Evolutionary conservation across 495 filamentous ascomycete genomes (phyloP), one percentile per base, ranked within the genome.

Genomic region (Penicillium daleae): DNA sequence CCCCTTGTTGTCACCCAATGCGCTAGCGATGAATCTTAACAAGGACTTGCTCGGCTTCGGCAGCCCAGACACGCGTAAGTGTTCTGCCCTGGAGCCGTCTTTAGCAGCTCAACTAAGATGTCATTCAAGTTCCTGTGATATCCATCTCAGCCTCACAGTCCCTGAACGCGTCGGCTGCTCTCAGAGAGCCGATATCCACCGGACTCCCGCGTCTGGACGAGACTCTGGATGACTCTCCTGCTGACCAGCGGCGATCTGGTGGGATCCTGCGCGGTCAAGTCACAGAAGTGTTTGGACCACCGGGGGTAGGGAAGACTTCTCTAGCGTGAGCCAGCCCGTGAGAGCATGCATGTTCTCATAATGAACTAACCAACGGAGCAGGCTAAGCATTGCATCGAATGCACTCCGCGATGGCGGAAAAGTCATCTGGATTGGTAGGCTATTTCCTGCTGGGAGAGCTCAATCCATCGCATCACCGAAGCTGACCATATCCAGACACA

Each of bases 81-180:
- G 9, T 27, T 19, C 46, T 7, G 12, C 39, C 50, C 15, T 6
- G 21, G 15, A 53, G 40, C 33, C 40, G 61, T 19, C 51, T 17
- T 52, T 8, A 51, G 13, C 17, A 29, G 19, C 8, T 24, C 24
- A 5, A 56, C 35, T 54, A 54, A 54, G 4, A 6, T 17, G 19
- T 12, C 13, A 15, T 46, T 32, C 39, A 40, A 80, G 79, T 56
- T 32, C 89, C 91, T 6, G 81, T 99, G 32, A 85, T 91, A n/a
- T 93, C 95, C 1, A 83, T 97, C 21, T 93, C 94, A 2, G 93
- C 93, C 44, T 92, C 93, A 0, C 86, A 96, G 74, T 92, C 91
- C 9, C 77, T 97, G 40, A 84, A 89, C 55, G 82, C 88, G 21
- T 81, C 88, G 10, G 82, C 84, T 29, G 71, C 77, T 8, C 44